Conservation (phyloP, 164 flowering plant species). For the Sextonia rubra region DNA sequence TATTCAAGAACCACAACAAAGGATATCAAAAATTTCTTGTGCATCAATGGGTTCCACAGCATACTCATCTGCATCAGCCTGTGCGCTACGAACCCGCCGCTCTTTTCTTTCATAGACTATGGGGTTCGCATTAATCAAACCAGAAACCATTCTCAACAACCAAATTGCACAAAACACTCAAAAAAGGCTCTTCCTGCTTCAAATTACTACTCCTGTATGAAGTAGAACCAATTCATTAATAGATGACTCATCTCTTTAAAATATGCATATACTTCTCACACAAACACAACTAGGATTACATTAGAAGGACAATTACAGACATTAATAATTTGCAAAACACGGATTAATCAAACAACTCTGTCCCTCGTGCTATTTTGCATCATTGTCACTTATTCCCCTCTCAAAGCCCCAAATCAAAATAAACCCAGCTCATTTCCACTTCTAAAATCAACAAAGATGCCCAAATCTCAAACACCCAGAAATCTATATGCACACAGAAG, state of each 20-base stretch:
- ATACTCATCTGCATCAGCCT: conserved; percentile 43
- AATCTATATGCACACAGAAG: too few relatives aligned
- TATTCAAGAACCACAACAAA: conserved; percentile 11
- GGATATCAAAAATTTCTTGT: conserved; percentile 91
- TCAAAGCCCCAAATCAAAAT: too few relatives aligned
- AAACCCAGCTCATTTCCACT: too few relatives aligned
- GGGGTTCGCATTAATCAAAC: conserved; percentile 78
- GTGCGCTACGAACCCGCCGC: conserved; percentile 37
- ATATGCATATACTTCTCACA: background rate
- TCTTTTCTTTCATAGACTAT: conserved; percentile 69
- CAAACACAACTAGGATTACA: too few relatives aligned
- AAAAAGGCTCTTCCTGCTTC: background rate
- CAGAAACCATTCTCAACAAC: conserved; percentile 42
- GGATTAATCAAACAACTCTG: too few relatives aligned
- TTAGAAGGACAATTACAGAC: too few relatives aligned
- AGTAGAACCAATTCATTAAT: background rate
- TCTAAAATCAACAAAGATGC: too few relatives aligned
- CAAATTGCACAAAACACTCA: background rate
- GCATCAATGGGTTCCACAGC: conserved; percentile 69
- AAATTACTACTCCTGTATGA: background rate
- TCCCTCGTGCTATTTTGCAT: too few relatives aligned
- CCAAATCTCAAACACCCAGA: too few relatives aligned
- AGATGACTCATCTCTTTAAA: background rate
- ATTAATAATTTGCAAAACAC: too few relatives aligned
- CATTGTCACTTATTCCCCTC: too few relatives aligned